Evolutionary conservation across 2,329 filamentous ascomycete genomes (phyloP), one percentile per base, ranked within the genome.

Genomic region (Meredithiella fracta): DNA sequence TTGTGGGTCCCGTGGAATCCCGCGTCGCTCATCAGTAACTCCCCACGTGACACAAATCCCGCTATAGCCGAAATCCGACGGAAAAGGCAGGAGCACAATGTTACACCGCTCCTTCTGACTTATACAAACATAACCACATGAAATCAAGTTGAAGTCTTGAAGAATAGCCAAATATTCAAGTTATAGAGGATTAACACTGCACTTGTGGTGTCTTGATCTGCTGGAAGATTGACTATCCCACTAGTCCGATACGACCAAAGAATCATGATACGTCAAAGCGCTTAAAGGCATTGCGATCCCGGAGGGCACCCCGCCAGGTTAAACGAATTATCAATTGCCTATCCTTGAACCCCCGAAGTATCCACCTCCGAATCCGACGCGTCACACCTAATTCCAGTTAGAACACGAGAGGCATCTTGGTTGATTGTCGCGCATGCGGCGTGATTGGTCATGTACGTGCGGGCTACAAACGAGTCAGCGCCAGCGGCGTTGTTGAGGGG

Each of bases 21-120:
- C 29, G 29, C 50, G 55, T 23, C 50, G 55, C 47, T 53, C 31
- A 50, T 22, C 53, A 47, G 4, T 42, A 51, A 20, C 49, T 51
- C 49, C 49, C 26, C 49, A 51, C 49, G 49, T 51, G 49, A 51
- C n/a, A 51, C 49, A 17, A 37, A 20, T 6, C 11, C n/a, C 15
- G 49, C 25, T 17, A 51, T 17, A 17, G 15, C 40, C 40, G 40
- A 44, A 44, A 44, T n/a, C 20, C 15, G 17, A 8, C 20, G n/a
- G 40, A 44, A 44, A 34, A 34, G 29, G 29, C 29, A 34, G 29
- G 29, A 34, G 5, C 29, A n/a, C n/a, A 34, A 11, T 11, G 29
- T 34, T 34, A 34, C 29, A 34, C 29, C 5, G 11, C n/a, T n/a
- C n/a, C n/a, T n/a, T n/a, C n/a, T n/a, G n/a, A n/a, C n/a, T n/a